A percentile compares a stretch with the other conserved stretches of the same genome.
These are phyloP conservation scores for Microbotryum scabiosae DNA, from an alignment of 1,284 basidiomycete species.

Conservation along the genomic window DNA sequence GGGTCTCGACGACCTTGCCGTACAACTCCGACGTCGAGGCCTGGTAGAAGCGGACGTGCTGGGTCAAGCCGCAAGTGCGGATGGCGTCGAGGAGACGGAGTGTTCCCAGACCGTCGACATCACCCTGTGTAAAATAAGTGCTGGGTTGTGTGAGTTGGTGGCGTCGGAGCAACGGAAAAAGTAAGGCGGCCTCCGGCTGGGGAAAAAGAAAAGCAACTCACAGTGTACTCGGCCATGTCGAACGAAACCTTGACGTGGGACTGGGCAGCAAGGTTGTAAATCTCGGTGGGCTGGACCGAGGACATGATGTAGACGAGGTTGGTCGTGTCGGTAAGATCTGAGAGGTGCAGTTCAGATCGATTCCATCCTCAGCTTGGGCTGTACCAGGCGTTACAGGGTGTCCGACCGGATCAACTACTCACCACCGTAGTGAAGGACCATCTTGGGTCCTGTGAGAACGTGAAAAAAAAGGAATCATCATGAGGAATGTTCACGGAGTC, in stretches of 20 bases:
- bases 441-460: slow-evolving; percentile 45
- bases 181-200: too few species aligned
- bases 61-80: slow-evolving; percentile 78
- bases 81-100: slow-evolving; percentile 84
- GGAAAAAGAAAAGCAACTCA: slow-evolving; percentile 9
- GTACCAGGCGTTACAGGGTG: too few species aligned
- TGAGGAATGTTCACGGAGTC: too few species aligned
- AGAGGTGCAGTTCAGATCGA: too few species aligned
- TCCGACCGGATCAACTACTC: background rate
- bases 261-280: slow-evolving; percentile 93
- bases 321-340: slow-evolving; percentile 67
- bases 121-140: slow-evolving; percentile 45
- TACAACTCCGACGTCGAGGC: slow-evolving; percentile 90
- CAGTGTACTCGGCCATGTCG: slow-evolving; percentile 91
- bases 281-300: slow-evolving; percentile 76
- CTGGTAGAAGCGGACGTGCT: slow-evolving; percentile 81
- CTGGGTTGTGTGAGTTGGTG: too few species aligned
- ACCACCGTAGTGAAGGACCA: slow-evolving; percentile 80
- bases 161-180: too few species aligned
- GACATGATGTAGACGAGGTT: slow-evolving; percentile 90
- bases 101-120: slow-evolving; percentile 84
- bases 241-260: slow-evolving; percentile 95
- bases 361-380: too few species aligned
- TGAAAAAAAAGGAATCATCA: too few species aligned
- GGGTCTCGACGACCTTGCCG: slow-evolving; percentile 82